Conservation (phyloP, 345 rosid species). For the Gossypium ekmanianum region DNA sequence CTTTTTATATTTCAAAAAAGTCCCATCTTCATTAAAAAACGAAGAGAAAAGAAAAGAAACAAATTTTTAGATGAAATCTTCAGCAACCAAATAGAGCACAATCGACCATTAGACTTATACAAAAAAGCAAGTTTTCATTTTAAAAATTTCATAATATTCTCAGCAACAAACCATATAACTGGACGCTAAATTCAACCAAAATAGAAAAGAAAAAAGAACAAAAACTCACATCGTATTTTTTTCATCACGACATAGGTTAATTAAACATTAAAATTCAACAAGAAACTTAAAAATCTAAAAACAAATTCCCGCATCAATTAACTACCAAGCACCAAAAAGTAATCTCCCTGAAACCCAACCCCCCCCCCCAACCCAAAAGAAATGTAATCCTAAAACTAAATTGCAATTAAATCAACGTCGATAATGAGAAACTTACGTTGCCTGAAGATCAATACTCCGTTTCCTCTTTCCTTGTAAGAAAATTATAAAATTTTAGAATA, state of each 20-base stretch:
- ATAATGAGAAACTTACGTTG: slow-evolving; percentile 1
- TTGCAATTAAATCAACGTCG: neutral
- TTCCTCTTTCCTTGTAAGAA: neutral
- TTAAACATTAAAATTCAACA: neutral
- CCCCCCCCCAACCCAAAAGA: neutral
- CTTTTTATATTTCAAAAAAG: neutral
- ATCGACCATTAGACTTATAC: neutral
- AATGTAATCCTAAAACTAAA: neutral
- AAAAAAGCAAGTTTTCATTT: neutral
- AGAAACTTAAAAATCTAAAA: neutral
- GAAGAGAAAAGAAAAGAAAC: neutral
- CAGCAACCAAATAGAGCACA: neutral
- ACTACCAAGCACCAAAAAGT: neutral
- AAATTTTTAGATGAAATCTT: neutral
- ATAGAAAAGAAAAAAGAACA: neutral
- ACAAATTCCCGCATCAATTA: slow-evolving; percentile 19
- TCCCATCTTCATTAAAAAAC: slow-evolving; percentile 10
- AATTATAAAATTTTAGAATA: neutral
- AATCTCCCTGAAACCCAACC: neutral
- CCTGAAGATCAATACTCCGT: slow-evolving; percentile 11
- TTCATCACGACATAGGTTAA: slow-evolving; percentile 16
- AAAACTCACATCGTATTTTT: neutral
- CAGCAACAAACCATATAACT: neutral
- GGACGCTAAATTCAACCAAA: neutral
- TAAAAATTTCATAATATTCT: neutral